Conservation (phyloP, 805 yeast genomes). For the Tetrapisispora taiwanensis region DNA sequence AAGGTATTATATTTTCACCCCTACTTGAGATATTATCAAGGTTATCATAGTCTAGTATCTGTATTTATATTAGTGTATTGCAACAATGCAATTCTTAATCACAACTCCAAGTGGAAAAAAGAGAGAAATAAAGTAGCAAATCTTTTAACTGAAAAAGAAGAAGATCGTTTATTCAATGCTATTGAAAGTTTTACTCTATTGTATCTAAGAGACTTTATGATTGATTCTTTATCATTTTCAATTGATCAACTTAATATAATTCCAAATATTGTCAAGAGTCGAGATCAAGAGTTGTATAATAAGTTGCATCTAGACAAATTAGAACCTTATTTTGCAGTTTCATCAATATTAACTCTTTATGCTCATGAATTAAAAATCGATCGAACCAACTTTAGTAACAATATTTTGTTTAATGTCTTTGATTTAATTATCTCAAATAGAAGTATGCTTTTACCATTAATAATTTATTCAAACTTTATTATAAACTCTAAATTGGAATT, state of each 20-base stretch:
- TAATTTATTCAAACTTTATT: constrained; percentile 52
- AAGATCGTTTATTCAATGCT: constrained; percentile 31
- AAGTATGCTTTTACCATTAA: constrained; percentile 45
- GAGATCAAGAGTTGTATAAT: constrained; percentile 38
- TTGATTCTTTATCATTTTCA: constrained; percentile 55
- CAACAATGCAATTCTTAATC: not conserved
- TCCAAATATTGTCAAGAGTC: constrained; percentile 44
- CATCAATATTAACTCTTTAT: constrained; percentile 68
- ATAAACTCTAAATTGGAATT: constrained; percentile 37
- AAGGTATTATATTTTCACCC: constrained; percentile 54
- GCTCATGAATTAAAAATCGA: constrained; percentile 51
- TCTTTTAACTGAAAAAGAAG: constrained; percentile 3
- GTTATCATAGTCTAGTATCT: constrained; percentile 80
- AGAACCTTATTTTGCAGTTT: constrained; percentile 59
- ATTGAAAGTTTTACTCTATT: constrained; percentile 48
- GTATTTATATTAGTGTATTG: constrained; percentile 47
- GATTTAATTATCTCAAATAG: constrained; percentile 53
- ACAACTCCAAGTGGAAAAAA: constrained; percentile 44
- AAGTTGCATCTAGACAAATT: constrained; percentile 31
- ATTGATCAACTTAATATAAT: constrained; percentile 55
- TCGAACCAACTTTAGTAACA: constrained; percentile 25
- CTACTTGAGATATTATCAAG: constrained; percentile 71
- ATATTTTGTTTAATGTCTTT: constrained; percentile 49
- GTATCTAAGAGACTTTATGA: constrained; percentile 79
- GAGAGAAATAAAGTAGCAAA: constrained; percentile 61